A percentile compares a stretch with the other conserved stretches of the same genome.
Conservation (phyloP, 108 stramenopile species). For the Cyclotella distinguenda region DNA sequence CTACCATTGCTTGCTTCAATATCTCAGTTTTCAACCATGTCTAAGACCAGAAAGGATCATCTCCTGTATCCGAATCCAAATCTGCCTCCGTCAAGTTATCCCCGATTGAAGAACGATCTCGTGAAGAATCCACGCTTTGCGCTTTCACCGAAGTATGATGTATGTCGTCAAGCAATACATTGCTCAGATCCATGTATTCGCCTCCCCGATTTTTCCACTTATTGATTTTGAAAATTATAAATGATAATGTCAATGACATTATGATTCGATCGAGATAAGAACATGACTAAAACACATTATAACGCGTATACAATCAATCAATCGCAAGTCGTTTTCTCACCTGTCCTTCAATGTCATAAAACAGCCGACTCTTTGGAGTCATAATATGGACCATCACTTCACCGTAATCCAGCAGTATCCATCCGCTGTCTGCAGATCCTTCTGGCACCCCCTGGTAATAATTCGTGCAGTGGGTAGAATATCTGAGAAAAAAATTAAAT, state of each 20-base stretch:
- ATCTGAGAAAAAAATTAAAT: too few relatives aligned
- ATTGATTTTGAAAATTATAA: too few relatives aligned
- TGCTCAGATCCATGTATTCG: conserved; percentile 62
- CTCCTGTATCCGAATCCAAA: conserved; percentile 44
- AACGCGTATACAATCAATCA: conserved; percentile 1
- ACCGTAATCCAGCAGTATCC: conserved; percentile 93
- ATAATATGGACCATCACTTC: conserved; percentile 91
- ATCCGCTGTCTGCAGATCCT: conserved; percentile 88
- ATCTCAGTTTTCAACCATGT: too few relatives aligned
- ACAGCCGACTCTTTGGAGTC: conserved; percentile 86
- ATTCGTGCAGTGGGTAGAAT: too few relatives aligned
- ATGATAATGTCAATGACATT: not conserved
- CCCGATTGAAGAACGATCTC: conserved; percentile 7
- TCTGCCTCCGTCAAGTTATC: conserved; percentile 24
- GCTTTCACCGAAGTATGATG: not conserved
- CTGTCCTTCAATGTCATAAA: conserved; percentile 88
- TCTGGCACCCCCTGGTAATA: conserved; percentile 63
- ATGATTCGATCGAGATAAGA: not conserved
- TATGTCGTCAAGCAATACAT: conserved; percentile 50
- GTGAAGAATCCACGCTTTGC: not conserved
- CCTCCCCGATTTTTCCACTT: conserved; percentile 32
- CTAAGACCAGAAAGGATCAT: conserved; percentile 87
- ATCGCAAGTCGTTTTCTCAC: not conserved
- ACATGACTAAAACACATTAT: not conserved
- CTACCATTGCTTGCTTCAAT: too few relatives aligned